Percentiles rank a stretch among this genome's conserved stretches.
Conservation (phyloP, 257 asterid genomes). For the Lantana camara region DNA sequence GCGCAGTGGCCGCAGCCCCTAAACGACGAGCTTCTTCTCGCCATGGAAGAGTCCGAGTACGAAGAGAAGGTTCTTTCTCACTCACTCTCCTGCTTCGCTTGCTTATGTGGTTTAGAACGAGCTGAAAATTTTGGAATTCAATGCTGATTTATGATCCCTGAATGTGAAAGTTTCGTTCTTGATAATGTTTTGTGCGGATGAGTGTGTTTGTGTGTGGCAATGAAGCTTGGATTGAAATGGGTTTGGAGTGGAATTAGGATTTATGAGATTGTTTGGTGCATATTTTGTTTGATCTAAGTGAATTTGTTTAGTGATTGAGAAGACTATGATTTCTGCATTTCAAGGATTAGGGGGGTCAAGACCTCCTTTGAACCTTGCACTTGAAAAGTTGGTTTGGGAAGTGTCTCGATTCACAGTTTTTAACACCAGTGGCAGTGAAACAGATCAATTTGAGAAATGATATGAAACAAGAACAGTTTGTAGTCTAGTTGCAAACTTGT, state of each 20-base stretch:
- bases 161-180: background rate
- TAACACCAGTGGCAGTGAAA: no score
- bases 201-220: background rate
- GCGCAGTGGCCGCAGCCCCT: slow-evolving; percentile 94
- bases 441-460: no score
- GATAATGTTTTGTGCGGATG: background rate
- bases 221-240: background rate
- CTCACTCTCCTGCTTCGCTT: background rate
- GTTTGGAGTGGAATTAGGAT: background rate
- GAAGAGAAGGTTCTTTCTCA: slow-evolving; percentile 70
- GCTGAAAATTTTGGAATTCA: background rate
- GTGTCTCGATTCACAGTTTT: no score
- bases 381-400: no score
- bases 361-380: no score
- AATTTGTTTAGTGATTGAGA: background rate
- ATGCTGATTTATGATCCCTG: slow-evolving; percentile 3
- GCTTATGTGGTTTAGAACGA: background rate
- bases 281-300: background rate
- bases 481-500: no score
- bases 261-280: background rate
- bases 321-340: no score
- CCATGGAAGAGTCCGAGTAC: slow-evolving; percentile 86
- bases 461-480: no score
- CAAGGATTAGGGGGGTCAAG: no score
- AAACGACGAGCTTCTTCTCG: slow-evolving; percentile 80